Percentiles rank a stretch among this genome's conserved stretches.
Evolutionary conservation across 2,329 filamentous ascomycete species (phyloP).

Genomic region (Cladophialophora carrionii): DNA sequence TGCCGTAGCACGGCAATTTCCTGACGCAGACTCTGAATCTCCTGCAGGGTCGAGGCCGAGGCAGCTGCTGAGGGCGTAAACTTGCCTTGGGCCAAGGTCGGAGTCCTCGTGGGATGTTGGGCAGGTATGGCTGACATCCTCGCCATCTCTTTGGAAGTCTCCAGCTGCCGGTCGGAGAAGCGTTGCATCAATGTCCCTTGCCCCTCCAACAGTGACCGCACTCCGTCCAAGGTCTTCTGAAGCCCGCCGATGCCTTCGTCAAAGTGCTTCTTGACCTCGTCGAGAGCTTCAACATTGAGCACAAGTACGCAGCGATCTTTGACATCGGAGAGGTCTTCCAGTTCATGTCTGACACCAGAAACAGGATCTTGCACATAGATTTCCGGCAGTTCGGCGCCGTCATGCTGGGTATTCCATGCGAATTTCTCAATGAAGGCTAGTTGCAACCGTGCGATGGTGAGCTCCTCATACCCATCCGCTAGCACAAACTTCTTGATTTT

Average conservation of each 20-base stretch:
- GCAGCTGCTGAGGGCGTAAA: conserved; percentile 40
- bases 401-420: conserved; percentile 96
- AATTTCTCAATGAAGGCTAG: conserved; percentile 99
- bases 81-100: conserved; percentile 42
- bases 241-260: conserved; percentile 86
- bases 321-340: conserved; percentile 90
- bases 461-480: conserved; percentile 68
- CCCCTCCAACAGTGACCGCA: conserved; percentile 80
- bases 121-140: conserved; percentile 59
- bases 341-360: conserved; percentile 92
- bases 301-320: conserved; percentile 96
- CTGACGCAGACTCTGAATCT: conserved; percentile 79
- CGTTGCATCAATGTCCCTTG: conserved; percentile 80
- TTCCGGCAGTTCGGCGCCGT: conserved; percentile 88
- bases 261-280: conserved; percentile 95
- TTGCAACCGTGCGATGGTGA: conserved; percentile 86
- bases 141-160: conserved; percentile 84
- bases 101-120: conserved; percentile 41
- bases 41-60: conserved; percentile 64
- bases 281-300: conserved; percentile 86
- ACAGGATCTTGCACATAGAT: conserved; percentile 97
- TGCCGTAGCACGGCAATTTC: conserved; percentile 91
- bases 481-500: conserved; percentile 40
- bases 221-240: conserved; percentile 78
- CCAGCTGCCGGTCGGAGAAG: conserved; percentile 87